These are phyloP conservation scores for Cercospora berteroae DNA, from an alignment of 2,329 filamentous ascomycete species.

Conservation along the genomic window DNA sequence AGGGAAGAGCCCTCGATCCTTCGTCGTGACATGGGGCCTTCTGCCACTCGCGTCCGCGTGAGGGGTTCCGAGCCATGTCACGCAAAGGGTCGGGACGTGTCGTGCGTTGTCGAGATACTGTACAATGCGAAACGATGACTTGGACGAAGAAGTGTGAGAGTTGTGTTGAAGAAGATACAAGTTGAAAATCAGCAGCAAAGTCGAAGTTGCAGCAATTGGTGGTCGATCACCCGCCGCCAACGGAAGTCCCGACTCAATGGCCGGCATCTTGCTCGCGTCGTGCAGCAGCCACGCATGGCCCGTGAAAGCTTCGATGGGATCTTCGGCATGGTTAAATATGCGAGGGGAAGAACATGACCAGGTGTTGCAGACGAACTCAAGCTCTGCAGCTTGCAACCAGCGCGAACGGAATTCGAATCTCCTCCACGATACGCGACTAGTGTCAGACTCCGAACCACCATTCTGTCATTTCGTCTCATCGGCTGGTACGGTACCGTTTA, in stretches of 20 bases:
- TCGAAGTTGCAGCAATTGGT: background rate
- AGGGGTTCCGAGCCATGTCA: background rate
- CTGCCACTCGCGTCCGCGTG: background rate
- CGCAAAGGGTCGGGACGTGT: background rate
- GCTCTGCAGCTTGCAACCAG: background rate
- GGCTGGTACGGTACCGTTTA: background rate
- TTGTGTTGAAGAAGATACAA: background rate
- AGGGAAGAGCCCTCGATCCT: background rate
- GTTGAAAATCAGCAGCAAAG: background rate
- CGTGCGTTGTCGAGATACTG: background rate
- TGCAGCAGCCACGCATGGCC: background rate
- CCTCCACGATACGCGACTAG: background rate
- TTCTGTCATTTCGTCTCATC: background rate
- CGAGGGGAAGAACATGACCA: background rate
- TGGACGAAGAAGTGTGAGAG: background rate
- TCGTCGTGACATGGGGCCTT: background rate
- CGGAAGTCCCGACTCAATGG: background rate
- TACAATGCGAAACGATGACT: background rate
- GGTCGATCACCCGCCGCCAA: conserved; percentile 3
- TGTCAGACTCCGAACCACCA: background rate
- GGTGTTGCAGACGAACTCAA: background rate
- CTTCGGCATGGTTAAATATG: background rate
- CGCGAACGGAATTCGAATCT: background rate
- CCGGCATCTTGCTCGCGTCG: background rate
- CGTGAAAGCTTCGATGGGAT: background rate